Percentiles rank a stretch among this genome's conserved stretches.
phyloP scores from a whole-genome alignment of 2,329 filamentous ascomycete genomes.

The Hymenotorrendiella dingleyae region DNA sequence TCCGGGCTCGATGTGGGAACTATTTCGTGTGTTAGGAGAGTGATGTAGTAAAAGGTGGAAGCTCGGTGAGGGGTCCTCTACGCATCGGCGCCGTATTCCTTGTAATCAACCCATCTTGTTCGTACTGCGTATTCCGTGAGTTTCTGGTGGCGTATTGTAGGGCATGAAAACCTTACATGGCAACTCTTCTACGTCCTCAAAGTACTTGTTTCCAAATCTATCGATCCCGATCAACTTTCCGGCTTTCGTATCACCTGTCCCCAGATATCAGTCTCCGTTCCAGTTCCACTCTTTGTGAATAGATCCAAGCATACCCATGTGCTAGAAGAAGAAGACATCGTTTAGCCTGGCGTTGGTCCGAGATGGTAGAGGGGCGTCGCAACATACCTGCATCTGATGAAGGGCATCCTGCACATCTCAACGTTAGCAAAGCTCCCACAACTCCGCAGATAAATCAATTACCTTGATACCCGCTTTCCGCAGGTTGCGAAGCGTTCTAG shows the following conservation, averaged over 20 bases:
- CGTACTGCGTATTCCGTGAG: conserved; percentile 53
- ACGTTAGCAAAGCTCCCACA: conserved; percentile 32
- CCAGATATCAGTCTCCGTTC: conserved; percentile 16
- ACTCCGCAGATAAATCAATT: conserved; percentile 21
- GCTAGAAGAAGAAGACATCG: conserved; percentile 17
- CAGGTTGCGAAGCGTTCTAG: conserved; percentile 80
- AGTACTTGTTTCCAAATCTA: conserved; percentile 95
- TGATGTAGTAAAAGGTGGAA: background rate
- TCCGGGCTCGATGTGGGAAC: conserved; percentile 83
- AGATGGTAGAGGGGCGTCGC: conserved; percentile 19
- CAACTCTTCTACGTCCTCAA: conserved; percentile 90
- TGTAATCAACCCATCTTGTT: conserved; percentile 97
- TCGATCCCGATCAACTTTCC: conserved; percentile 81
- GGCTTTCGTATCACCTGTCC: conserved; percentile 87
- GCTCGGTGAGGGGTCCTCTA: conserved; percentile 36
- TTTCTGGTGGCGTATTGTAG: background rate
- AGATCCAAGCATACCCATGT: conserved; percentile 23
- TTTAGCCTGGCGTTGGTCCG: conserved; percentile 19
- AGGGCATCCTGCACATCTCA: conserved; percentile 64
- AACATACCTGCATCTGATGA: conserved; percentile 85
- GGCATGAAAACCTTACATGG: conserved; percentile 56
- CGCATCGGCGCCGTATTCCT: conserved; percentile 76
- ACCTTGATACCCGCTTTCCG: conserved; percentile 87
- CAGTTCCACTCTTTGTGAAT: too few relatives aligned
- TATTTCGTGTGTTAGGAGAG: conserved; percentile 29